Percentiles rank a stretch among this genome's conserved stretches.
These are phyloP conservation scores for Linanthus parryae DNA, from an alignment of 148 eudicot genomes.

Conservation along the genomic window DNA sequence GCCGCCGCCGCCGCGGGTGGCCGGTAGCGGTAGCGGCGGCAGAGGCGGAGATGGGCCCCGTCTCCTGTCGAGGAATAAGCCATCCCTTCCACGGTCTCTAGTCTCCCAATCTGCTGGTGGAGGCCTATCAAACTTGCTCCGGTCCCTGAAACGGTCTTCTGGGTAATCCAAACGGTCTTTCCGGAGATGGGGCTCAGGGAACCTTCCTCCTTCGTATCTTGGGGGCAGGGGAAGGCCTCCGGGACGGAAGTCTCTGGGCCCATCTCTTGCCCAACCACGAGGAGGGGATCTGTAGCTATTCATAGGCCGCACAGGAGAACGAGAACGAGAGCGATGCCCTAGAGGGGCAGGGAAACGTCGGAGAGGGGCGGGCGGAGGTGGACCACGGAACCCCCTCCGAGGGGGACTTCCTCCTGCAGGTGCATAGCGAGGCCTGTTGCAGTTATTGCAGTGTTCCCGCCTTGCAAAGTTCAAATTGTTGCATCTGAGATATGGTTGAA, in stretches of 20 bases:
- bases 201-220: conserved; percentile 60
- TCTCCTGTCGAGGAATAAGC: conserved; percentile 47
- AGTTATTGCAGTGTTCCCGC: conserved; percentile 80
- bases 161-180: conserved; percentile 63
- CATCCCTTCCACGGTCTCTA: conserved; percentile 54
- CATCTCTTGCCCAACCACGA: conserved; percentile 68
- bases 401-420: conserved; percentile 56
- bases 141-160: conserved; percentile 60
- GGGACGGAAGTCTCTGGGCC: conserved; percentile 58
- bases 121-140: conserved; percentile 61
- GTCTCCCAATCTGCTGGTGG: conserved; percentile 50
- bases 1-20: conserved; percentile 51
- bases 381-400: conserved; percentile 68
- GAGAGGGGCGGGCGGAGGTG: conserved; percentile 47
- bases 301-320: conserved; percentile 55
- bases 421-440: conserved; percentile 58
- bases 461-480: conserved; percentile 88
- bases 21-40: conserved; percentile 26
- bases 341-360: conserved; percentile 64
- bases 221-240: conserved; percentile 54
- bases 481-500: conserved; percentile 44
- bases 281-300: conserved; percentile 78
- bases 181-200: conserved; percentile 48
- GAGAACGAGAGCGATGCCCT: conserved; percentile 55
- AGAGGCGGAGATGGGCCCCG: conserved; percentile 47